Conservation (phyloP, 2,329 filamentous ascomycete species). For the Ophiostoma quercus region DNA sequence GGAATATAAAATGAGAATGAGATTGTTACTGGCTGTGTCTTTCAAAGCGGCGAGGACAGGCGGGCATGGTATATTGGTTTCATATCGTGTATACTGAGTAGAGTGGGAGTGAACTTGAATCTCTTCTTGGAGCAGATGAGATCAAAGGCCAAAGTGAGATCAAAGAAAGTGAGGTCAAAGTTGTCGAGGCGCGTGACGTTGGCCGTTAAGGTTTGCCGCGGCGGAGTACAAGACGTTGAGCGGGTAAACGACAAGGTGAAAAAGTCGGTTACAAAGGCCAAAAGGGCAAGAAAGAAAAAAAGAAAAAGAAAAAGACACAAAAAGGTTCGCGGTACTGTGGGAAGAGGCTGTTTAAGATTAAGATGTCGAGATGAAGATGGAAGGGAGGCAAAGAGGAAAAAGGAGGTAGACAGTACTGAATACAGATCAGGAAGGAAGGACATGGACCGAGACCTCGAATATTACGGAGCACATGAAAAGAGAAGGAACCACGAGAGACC, state of each 20-base stretch:
- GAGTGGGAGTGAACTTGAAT: no score
- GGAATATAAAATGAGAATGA: background rate
- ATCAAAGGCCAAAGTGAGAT: no score
- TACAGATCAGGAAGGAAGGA: background rate
- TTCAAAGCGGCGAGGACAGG: background rate
- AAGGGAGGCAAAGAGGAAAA: background rate
- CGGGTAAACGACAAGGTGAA: background rate
- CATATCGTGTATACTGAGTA: no score
- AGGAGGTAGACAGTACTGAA: background rate
- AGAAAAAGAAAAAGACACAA: no score
- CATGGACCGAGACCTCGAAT: conserved; percentile 8
- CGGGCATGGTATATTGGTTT: background rate
- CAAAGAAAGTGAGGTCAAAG: background rate
- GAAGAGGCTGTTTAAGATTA: background rate
- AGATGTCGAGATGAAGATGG: background rate
- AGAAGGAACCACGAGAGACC: background rate
- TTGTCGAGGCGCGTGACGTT: background rate
- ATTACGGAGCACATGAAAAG: conserved; percentile 7
- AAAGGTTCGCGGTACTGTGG: background rate
- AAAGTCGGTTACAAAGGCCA: background rate
- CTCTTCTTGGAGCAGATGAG: no score
- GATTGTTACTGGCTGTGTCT: background rate
- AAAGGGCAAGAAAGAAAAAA: background rate
- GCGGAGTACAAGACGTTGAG: conserved; percentile 6
- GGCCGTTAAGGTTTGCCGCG: background rate